These are phyloP conservation scores for Cochlearia excelsa DNA, from an alignment of 345 rosid species.

Conservation along the genomic window DNA sequence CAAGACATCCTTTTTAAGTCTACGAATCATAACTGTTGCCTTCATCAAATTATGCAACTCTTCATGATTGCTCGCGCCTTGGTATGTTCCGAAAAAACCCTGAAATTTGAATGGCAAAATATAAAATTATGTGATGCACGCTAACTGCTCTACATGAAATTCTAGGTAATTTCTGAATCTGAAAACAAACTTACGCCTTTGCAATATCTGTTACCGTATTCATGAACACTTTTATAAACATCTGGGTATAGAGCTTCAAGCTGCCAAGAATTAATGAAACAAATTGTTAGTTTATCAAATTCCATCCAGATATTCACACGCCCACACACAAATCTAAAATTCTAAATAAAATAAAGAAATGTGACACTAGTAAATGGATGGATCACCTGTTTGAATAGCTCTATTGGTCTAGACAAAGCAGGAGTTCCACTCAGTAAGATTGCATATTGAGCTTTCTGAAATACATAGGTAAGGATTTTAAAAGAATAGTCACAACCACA, in stretches of 20 bases:
- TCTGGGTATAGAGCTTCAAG: slow-evolving; percentile 88
- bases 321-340: slow-evolving; percentile 7
- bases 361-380: not conserved
- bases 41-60: slow-evolving; percentile 95
- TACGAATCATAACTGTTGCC: slow-evolving; percentile 94
- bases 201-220: slow-evolving; percentile 88
- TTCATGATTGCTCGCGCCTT: slow-evolving; percentile 96
- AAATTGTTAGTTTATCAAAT: slow-evolving; percentile 5
- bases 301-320: not conserved
- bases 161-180: slow-evolving; percentile 17
- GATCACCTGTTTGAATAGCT: slow-evolving; percentile 84
- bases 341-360: slow-evolving; percentile 5
- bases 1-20: slow-evolving; percentile 92
- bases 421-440: slow-evolving; percentile 92
- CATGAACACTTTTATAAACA: slow-evolving; percentile 77
- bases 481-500: not conserved
- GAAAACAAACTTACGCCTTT: slow-evolving; percentile 62
- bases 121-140: slow-evolving; percentile 2
- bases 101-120: slow-evolving; percentile 30
- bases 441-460: slow-evolving; percentile 90
- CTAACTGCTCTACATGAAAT: slow-evolving; percentile 8
- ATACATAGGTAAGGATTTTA: slow-evolving; percentile 12
- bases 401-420: slow-evolving; percentile 95
- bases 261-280: slow-evolving; percentile 42
- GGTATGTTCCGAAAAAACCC: slow-evolving; percentile 84